Percentiles rank a stretch among this genome's conserved stretches.
phyloP scores from a whole-genome alignment of 2,329 filamentous ascomycete species.

The Hymenoscyphus repandus region DNA sequence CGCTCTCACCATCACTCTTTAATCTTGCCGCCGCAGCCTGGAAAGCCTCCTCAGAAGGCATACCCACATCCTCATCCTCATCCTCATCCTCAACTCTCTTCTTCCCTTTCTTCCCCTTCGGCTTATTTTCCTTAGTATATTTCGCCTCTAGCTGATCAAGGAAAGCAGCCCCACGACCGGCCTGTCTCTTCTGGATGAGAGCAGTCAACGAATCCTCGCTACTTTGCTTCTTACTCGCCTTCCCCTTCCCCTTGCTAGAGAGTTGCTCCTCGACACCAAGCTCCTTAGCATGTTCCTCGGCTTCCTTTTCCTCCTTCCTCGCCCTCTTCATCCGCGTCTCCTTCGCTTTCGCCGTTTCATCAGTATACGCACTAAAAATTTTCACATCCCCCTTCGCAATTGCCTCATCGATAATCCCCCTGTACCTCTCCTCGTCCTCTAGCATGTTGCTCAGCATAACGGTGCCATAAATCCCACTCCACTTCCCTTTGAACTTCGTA shows the following conservation, averaged over 20 bases:
- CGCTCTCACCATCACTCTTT: constrained; percentile 15
- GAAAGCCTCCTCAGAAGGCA: constrained; percentile 57
- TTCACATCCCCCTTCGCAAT: constrained; percentile 66
- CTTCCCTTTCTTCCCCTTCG: constrained; percentile 44
- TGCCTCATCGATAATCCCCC: constrained; percentile 72
- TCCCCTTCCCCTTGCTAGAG: constrained; percentile 46
- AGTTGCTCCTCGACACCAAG: constrained; percentile 68
- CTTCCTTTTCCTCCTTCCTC: constrained; percentile 63
- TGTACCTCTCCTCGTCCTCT: constrained; percentile 81
- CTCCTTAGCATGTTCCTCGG: constrained; percentile 69
- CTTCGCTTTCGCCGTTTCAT: constrained; percentile 64
- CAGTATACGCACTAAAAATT: constrained; percentile 61
- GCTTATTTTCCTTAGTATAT: constrained; percentile 48
- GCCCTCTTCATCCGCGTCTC: constrained; percentile 56
- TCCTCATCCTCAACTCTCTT: constrained; percentile 56
- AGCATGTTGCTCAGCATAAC: constrained; percentile 84
- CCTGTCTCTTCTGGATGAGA: constrained; percentile 67
- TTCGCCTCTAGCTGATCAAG: constrained; percentile 73
- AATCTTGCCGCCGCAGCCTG: constrained; percentile 50
- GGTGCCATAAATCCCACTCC: constrained; percentile 71
- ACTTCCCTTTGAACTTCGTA: constrained; percentile 64
- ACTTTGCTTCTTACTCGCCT: constrained; percentile 35
- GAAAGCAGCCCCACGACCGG: constrained; percentile 56
- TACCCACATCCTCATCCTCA: constrained; percentile 57
- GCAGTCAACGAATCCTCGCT: constrained; percentile 58